Base-by-base conservation (phyloP, 148 eudicot species). In the Camellia lanceoleosa region DNA sequence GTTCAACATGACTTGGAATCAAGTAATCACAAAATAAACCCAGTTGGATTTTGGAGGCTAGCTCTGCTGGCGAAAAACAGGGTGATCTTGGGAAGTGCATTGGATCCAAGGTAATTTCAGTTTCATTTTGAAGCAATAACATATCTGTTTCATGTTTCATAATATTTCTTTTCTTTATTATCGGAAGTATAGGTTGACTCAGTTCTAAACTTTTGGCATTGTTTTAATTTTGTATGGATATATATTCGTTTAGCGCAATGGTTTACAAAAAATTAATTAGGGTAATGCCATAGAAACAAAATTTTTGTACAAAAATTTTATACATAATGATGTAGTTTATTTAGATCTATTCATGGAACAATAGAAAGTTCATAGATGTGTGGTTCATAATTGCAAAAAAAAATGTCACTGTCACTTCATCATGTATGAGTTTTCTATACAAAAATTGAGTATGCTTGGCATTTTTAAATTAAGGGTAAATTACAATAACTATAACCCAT, bases 41-140 rank as follows among this genome's bases (percentile, higher is more conserved):
- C 65, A 49, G 83, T 75, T 82, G 88, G 87, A 79, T 80, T 78
- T 77, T 96, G 99, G 99, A 90, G 89, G 88, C 93, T 93, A 78
- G 93, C 89, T 80, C 80, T 96, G 78, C 78, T 96, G 85, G 88
- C 86, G 65, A 90, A 92, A 75, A 81, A 84, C 79, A 84, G 20
- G 43, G 86, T 93, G 87, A 85, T 93, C 77, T 75, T 85, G 80
- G 97, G 97, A 85, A 82, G 81, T 84, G 82, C 80, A 69, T 68
- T 91, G 88, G 89, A 90, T 74, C 74, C 85, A 85, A 94, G 99
- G 99, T 96, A 76, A 62, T 82, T 77, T 20, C 19, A 61, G 43
- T 68, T 70, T 59, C 30, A 23, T 3, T 72, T 69, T 49, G 18
- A 20, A 43, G 13, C 44, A 66, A 11, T 75, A 1, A 23, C 7